phyloP scores from a whole-genome alignment of 2,329 filamentous ascomycete genomes.

The Zymoseptoria tritici region DNA sequence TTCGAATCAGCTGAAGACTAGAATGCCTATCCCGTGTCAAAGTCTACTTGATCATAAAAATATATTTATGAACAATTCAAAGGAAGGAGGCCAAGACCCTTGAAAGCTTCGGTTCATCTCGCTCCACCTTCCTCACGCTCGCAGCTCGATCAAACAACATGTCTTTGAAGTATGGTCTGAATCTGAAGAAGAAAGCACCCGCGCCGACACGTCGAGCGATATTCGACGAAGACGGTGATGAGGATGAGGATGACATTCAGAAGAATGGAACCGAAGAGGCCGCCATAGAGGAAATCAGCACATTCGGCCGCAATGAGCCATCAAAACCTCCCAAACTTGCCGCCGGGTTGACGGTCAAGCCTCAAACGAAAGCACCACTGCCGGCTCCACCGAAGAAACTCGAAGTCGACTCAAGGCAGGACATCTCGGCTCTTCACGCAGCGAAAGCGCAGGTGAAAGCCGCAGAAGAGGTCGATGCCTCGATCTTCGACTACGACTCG shows the following conservation, averaged over 20 bases:
- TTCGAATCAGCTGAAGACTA: neutral
- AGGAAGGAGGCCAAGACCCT: neutral
- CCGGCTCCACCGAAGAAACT: constrained; percentile 29
- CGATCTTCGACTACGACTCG: constrained; percentile 78
- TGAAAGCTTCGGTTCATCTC: neutral
- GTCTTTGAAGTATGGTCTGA: constrained; percentile 32
- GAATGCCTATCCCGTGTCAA: neutral
- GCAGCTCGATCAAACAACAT: constrained; percentile 17
- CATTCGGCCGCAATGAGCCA: constrained; percentile 41
- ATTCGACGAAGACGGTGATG: constrained; percentile 25
- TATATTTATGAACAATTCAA: neutral
- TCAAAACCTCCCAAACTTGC: constrained; percentile 1
- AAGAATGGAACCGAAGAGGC: constrained; percentile 29
- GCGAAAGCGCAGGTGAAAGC: constrained; percentile 58
- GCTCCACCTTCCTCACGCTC: constrained; percentile 1
- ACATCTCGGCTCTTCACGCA: constrained; percentile 54
- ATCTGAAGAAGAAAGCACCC: constrained; percentile 26
- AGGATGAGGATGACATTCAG: constrained; percentile 17
- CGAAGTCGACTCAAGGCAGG: constrained; percentile 38
- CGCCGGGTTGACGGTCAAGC: neutral
- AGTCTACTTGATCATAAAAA: neutral
- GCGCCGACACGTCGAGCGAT: constrained; percentile 15
- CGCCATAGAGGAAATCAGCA: constrained; percentile 49
- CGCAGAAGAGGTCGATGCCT: constrained; percentile 60
- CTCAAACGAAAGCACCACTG: constrained; percentile 17